Evolutionary conservation across 192 early-diverging fungal species (phyloP).

Genomic region (Rhizoclosmatium globosum): DNA sequence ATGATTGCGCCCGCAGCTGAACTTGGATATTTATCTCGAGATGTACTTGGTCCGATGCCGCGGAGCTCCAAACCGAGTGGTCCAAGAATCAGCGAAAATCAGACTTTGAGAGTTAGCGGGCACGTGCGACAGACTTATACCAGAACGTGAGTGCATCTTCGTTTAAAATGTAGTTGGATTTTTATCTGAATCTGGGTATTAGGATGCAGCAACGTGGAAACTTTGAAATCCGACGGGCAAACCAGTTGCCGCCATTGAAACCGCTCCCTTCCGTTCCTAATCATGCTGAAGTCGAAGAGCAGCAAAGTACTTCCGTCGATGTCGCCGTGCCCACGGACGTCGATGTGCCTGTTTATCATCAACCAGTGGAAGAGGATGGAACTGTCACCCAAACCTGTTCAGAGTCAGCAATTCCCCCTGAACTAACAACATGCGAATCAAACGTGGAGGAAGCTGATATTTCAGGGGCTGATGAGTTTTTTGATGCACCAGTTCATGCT

Average conservation of each 20-base stretch:
- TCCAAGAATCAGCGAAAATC: background rate
- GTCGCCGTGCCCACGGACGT: no score
- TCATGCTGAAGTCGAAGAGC: no score
- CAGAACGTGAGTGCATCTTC: constrained; percentile 5
- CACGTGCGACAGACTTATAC: constrained; percentile 25
- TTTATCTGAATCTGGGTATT: background rate
- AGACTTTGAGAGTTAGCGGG: background rate
- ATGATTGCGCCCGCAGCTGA: background rate
- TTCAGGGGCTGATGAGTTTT: constrained; percentile 9
- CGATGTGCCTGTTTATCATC: no score
- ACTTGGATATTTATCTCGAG: background rate
- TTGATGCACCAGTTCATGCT: background rate
- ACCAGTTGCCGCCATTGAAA: no score
- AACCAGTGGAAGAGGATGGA: no score
- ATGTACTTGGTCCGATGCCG: constrained; percentile 6
- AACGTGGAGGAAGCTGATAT: background rate
- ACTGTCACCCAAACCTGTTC: no score
- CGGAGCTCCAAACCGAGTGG: background rate
- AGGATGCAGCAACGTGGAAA: background rate
- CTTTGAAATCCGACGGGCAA: no score
- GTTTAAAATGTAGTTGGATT: background rate
- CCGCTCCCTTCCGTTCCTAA: no score
- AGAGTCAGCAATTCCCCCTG: background rate
- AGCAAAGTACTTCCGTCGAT: background rate
- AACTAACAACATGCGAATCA: background rate